Evolutionary conservation across 768 basidiomycete genomes (phyloP), one percentile per base, ranked within the genome.

Genomic region (Leucosporidium yakuticum): DNA sequence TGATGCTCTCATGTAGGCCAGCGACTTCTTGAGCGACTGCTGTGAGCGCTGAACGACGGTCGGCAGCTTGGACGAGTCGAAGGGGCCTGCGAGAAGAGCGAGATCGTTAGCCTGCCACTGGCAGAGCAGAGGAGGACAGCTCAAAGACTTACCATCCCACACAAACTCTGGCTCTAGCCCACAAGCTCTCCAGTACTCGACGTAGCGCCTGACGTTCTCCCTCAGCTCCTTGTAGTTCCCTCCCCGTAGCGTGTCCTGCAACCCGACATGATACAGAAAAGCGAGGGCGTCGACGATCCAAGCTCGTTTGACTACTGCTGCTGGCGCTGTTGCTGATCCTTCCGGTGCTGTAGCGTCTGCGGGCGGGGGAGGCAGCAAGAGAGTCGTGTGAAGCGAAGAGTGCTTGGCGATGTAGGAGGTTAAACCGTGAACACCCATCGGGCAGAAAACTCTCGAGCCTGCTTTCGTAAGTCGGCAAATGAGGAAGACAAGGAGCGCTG

Each of bases 371-470:
- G 65, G 69, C 0, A 62, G 32, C 11, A 15, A 1, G 53, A 65
- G 9, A 19, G 58, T 54, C 4, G 27, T 27, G 15, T 51, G 39
- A 15, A 70, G 54, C 5, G 61, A 57, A 6, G 51, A n/a, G 39
- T 65, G 58, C 56, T 65, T 68, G 50, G 29, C 32, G 4, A 71
- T 25, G 49, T 49, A 71, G 2, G 56, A 47, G 6, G 67, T 71
- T 4, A 71, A n/a, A 9, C 70, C 67, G 57, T 68, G 60, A 0
- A 71, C 70, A 29, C 70, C 70, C 70, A 71, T 71, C 23, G 11
- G 11, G 39, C 2, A 2, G 11, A 15, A 12, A 44, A 15, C 39
- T 9, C 11, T 44, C 2, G 11, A 15, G 39, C 39, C 17, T 3
- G 39, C 39, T 44, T 8, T 15, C 17, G 17, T 44, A 44, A n/a